These are phyloP conservation scores for Rhizopogon vulgaris DNA, from an alignment of 768 basidiomycete genomes.

Conservation along the genomic window DNA sequence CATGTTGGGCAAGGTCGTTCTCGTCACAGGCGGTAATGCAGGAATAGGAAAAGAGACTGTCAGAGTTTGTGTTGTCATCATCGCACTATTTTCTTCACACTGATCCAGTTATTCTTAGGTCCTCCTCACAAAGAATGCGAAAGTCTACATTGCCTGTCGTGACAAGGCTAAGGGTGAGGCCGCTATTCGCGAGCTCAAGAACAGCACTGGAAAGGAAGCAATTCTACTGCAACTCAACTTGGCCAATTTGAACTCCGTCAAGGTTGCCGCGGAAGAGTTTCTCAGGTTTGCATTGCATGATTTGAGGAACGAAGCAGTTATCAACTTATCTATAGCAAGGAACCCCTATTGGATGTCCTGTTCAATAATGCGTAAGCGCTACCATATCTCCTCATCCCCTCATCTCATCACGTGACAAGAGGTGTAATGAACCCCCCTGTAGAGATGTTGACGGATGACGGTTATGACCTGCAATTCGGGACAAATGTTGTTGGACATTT, in stretches of 20 bases:
- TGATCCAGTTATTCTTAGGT: slow-evolving; percentile 17
- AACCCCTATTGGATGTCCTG: slow-evolving; percentile 20
- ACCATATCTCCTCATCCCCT: not conserved
- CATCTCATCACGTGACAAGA: not conserved
- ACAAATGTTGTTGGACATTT: slow-evolving; percentile 13
- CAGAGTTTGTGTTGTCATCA: slow-evolving; percentile 4
- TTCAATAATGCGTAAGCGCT: slow-evolving; percentile 27
- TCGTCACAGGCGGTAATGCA: slow-evolving; percentile 42
- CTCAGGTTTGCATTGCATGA: slow-evolving; percentile 14
- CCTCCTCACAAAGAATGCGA: slow-evolving; percentile 41
- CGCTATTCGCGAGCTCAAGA: slow-evolving; percentile 36
- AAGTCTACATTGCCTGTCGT: slow-evolving; percentile 44
- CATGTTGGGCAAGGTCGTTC: slow-evolving; percentile 25
- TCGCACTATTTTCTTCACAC: too few species aligned
- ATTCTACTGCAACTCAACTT: slow-evolving; percentile 39
- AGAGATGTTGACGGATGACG: slow-evolving; percentile 19
- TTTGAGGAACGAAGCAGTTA: not conserved
- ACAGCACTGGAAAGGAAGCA: slow-evolving; percentile 36
- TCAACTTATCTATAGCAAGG: slow-evolving; percentile 10
- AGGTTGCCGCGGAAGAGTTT: slow-evolving; percentile 35
- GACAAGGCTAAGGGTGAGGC: slow-evolving; percentile 29
- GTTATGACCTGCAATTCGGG: slow-evolving; percentile 20
- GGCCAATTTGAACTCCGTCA: slow-evolving; percentile 36
- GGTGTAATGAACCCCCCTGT: slow-evolving; percentile 28
- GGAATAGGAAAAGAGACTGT: slow-evolving; percentile 42